Base-by-base conservation (phyloP, 352 stramenopile species). In the Pythium volutum region DNA sequence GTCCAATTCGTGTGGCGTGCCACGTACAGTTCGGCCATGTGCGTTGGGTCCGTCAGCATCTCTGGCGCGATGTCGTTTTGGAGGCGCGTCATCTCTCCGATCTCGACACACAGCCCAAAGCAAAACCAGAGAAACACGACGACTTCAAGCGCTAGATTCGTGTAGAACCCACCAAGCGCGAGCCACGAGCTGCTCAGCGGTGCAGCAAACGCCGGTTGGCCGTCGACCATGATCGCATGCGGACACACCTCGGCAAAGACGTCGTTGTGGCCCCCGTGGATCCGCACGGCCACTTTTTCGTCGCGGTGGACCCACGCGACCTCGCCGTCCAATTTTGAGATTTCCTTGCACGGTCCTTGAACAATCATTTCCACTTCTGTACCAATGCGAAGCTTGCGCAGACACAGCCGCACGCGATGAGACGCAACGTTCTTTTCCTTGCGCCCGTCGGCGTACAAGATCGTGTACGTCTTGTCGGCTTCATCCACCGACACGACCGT, bases 321-420 rank as follows among this genome's bases (percentile, higher is more conserved):
- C 33, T 89, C 77, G 10, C 77, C 77, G 25, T 89, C 78, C n/a
- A 89, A 51, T 48, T 80, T 88, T 0, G 76, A 87, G 3, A 89
- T 70, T 66, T 89, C 80, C 29, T 88, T 89, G 57, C 77, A 88
- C 7, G 80, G 80, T 15, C 80, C 77, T 58, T 89, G 77, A 3
- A 89, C 73, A 41, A 89, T 79, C 77, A 89, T 87, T 54, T 88
- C 78, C 2, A 89, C 80, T 22, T 89, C 76, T 0, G 80, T 88
- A 4, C 80, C 80, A 6, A 89, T 76, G 26, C 74, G 68, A 8
- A 89, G 66, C 29, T 70, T 75, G 8, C 80, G 76, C 2, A 88
- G 61, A 14, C 74, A 88, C 0, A 88, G 53, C 14, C 78, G 80
- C 31, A 89, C 75, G 18, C 75, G 75, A 22, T 86, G 76, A 8